Base-by-base conservation (phyloP, 768 basidiomycete genomes). In the Hemileccinum impolitum region DNA sequence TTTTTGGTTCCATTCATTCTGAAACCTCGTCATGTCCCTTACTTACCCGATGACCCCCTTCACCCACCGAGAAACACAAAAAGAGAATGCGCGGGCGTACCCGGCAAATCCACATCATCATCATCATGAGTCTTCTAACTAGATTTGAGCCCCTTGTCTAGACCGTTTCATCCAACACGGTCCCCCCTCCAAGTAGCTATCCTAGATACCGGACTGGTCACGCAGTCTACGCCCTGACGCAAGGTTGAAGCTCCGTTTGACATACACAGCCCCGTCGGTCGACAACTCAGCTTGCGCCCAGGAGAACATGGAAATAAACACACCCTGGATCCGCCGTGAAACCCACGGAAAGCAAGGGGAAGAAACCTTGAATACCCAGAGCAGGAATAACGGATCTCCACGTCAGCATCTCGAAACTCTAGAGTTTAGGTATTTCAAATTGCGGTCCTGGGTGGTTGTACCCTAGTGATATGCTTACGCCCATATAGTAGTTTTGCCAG, bases 361-460 rank as follows among this genome's bases (percentile, higher is more conserved):
- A 23, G 6, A 6, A 23, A 23, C 23, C 23, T 23, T 23, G 23
- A 23, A 6, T 30, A 30, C 28, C 28, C 28, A 30, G 28, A 30
- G 11, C 11, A 30, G 28, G 4, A 6, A n/a, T n/a, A 3, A 9
- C 28, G 2, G 28, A 30, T 15, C 35, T 23, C 31, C 34, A n/a
- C 21, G n/a, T n/a, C 44, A 23, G n/a, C 23, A 37, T 45, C 45
- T 39, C 45, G 45, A 47, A 10, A 39, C 45, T 39, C 38, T 37
- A 37, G 38, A 38, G 7, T 47, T 36, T 30, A 19, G 19, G 9
- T 23, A 47, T 47, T 47, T 47, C 45, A 47, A 47, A 46, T 46
- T 17, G 14, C 15, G 35, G 6, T 23, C 23, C 23, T 23, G n/a
- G n/a, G 26, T 28, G 26, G 26, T 4, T 28, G 26, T 28, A n/a